Conservation (phyloP, 257 asterid genomes). For the Gentiana macrophylla region DNA sequence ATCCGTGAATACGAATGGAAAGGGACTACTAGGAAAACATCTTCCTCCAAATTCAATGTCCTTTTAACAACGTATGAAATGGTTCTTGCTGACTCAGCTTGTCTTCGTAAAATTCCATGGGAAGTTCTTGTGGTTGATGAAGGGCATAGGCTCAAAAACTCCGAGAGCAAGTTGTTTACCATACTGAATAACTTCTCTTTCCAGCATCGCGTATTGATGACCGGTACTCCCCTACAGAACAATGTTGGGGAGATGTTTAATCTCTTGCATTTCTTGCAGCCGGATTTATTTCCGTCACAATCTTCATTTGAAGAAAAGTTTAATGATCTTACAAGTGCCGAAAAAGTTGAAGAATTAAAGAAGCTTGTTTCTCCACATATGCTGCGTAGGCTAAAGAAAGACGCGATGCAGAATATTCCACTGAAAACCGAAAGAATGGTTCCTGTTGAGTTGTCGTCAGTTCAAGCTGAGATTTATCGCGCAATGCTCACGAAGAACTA, state of each 20-base stretch:
- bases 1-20: slow-evolving; percentile 96
- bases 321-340: slow-evolving; percentile 83
- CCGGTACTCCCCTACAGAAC: slow-evolving; percentile 99
- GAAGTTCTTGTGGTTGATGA: slow-evolving; percentile 99
- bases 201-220: slow-evolving; percentile 89
- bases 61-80: slow-evolving; percentile 92
- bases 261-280: slow-evolving; percentile 84
- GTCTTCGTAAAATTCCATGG: slow-evolving; percentile 91
- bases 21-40: slow-evolving; percentile 47
- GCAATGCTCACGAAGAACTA: slow-evolving; percentile 99
- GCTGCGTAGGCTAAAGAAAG: slow-evolving; percentile 93
- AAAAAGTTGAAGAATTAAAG: slow-evolving; percentile 94
- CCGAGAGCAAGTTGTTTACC: slow-evolving; percentile 79
- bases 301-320: slow-evolving; percentile 85
- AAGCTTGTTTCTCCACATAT: slow-evolving; percentile 97
- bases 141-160: slow-evolving; percentile 92
- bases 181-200: slow-evolving; percentile 79
- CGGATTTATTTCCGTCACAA: slow-evolving; percentile 80
- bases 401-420: slow-evolving; percentile 95
- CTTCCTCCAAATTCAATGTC: slow-evolving; percentile 76
- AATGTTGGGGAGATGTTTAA: slow-evolving; percentile 98
- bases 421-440: slow-evolving; percentile 96
- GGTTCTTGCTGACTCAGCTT: slow-evolving; percentile 76
- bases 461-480: slow-evolving; percentile 96
- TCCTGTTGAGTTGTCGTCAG: slow-evolving; percentile 91